A percentile compares a stretch with the other conserved stretches of the same genome.
phyloP scores from a whole-genome alignment of 345 rosid genomes.

The Lumnitzera racemosa region DNA sequence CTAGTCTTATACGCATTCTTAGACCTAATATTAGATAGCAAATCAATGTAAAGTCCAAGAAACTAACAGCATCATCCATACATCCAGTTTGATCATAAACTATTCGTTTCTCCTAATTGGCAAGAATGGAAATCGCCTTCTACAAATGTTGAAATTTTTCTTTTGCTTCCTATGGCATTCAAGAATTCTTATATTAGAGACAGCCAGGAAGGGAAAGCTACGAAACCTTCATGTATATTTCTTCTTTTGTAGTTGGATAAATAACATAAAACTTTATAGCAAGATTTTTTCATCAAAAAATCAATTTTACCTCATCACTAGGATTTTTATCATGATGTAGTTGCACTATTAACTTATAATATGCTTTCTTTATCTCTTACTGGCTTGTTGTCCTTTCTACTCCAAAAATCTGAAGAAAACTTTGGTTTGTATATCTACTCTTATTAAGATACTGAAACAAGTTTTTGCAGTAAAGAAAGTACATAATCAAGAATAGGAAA shows the following conservation, averaged over 20 bases:
- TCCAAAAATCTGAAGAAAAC: conserved; percentile 58
- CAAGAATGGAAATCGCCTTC: conserved; percentile 82
- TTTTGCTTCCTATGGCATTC: conserved; percentile 61
- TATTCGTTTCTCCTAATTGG: conserved; percentile 79
- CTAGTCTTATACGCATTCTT: no score
- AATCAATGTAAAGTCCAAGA: neutral
- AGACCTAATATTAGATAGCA: neutral
- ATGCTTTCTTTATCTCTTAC: conserved; percentile 87
- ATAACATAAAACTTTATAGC: no score
- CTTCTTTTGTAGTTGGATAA: neutral
- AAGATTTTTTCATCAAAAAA: neutral
- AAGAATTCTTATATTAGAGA: no score
- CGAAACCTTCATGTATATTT: neutral
- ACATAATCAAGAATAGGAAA: neutral
- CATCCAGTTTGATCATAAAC: conserved; percentile 88
- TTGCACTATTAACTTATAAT: conserved; percentile 71
- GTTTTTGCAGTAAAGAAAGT: no score
- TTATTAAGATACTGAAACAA: no score
- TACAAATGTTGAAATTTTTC: conserved; percentile 95
- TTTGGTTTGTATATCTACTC: no score
- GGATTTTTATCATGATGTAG: conserved; percentile 95
- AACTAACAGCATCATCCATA: conserved; percentile 83
- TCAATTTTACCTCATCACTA: conserved; percentile 55
- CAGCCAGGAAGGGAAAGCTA: no score
- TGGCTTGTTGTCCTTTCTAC: conserved; percentile 61